phyloP scores from a whole-genome alignment of 2,329 filamentous ascomycete species.

The Aspergillus vadensis region DNA sequence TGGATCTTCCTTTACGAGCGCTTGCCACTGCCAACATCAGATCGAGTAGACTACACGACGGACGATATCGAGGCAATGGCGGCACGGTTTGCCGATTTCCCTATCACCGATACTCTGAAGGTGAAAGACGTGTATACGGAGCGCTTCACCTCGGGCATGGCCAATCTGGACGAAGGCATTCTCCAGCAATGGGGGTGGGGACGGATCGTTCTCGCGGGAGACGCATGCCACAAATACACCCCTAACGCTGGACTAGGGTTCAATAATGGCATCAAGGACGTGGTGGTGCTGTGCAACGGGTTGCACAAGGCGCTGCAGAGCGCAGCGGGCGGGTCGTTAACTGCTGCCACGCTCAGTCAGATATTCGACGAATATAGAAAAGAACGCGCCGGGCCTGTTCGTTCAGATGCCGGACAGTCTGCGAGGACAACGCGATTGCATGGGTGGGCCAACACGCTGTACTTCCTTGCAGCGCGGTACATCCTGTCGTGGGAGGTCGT shows the following conservation, averaged over 20 bases:
- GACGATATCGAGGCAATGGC: slow-evolving; percentile 31
- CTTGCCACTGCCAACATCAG: slow-evolving; percentile 27
- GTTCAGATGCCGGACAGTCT: not conserved
- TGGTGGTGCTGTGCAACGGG: slow-evolving; percentile 20
- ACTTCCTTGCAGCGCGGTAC: not conserved
- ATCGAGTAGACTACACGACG: slow-evolving; percentile 28
- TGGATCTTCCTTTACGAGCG: slow-evolving; percentile 41
- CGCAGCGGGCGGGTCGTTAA: not conserved
- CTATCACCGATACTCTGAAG: slow-evolving; percentile 27
- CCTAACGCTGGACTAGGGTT: slow-evolving; percentile 36
- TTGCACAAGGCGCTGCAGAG: slow-evolving; percentile 5
- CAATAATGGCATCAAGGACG: slow-evolving; percentile 41
- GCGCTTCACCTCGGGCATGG: slow-evolving; percentile 29
- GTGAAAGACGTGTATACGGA: slow-evolving; percentile 33
- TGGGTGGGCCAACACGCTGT: not conserved
- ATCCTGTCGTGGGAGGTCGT: not conserved
- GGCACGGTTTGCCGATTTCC: slow-evolving; percentile 30
- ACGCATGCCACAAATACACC: slow-evolving; percentile 44
- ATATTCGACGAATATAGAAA: slow-evolving; percentile 10
- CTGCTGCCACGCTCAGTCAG: not conserved
- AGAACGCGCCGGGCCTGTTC: not conserved
- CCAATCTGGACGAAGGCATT: slow-evolving; percentile 43
- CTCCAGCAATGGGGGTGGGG: slow-evolving; percentile 40
- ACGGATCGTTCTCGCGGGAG: slow-evolving; percentile 40
- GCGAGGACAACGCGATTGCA: not conserved